Base-by-base conservation (phyloP, 345 rosid species). In the Rhizophora apiculata region DNA sequence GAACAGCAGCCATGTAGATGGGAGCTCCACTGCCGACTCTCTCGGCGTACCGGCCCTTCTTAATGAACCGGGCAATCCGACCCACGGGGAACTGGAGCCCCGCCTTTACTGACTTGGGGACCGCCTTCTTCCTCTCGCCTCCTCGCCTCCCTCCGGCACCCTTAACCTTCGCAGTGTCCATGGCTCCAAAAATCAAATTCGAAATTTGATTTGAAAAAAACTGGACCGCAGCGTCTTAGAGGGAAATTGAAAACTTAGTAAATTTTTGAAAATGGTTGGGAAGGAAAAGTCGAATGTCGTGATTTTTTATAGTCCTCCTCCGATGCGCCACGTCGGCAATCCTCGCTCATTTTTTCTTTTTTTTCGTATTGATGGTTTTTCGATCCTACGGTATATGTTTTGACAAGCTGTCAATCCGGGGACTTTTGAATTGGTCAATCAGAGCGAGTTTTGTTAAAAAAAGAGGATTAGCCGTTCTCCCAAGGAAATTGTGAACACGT, bases 61-160 rank as follows among this genome's bases (percentile, higher is more conserved):
- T 74, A n/a, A 74, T 55, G 57, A 53, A 68, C 15, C 78, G 63
- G 0, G 36, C 55, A n/a, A 74, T 57, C 11, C 78, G 57, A 36
- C 78, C 78, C 13, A 74, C 78, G 8, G 78, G 78, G 26, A 74
- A 74, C 32, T 74, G 78, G 16, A 74, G 78, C 8, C 77, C 77
- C 3, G 77, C 77, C 32, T 32, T 74, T 1, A 19, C 39, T 0
- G 77, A 74, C 32, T 68, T 74, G 13, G 77, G 21, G 13, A 74
- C 77, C 1, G 72, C 6, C 64, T 74, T 74, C 65, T 74, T 74
- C 2, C 73, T 27, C 0, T 58, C 73, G 4, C 74, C 78, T 3
- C 73, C 62, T 9, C 73, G 19, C 22, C 78, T 69, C 31, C 78
- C 78, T 6, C 65, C 74, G n/a, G 73, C 67, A n/a, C 78, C 78